phyloP scores from a whole-genome alignment of 2,329 filamentous ascomycete genomes.

The Trichoderma afroharzianum region DNA sequence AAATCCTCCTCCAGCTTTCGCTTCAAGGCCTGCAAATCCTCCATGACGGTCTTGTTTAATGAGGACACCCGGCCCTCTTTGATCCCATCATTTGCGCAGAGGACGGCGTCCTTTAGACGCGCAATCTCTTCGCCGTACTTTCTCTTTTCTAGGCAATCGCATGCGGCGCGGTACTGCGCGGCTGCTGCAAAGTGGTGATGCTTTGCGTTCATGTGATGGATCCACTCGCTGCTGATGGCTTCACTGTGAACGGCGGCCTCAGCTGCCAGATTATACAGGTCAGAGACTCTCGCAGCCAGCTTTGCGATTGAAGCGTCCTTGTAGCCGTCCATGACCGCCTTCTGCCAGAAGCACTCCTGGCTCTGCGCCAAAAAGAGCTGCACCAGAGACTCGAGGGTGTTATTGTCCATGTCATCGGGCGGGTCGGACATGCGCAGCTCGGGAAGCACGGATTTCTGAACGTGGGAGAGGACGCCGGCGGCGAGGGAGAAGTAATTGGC shows the following conservation, averaged over 20 bases:
- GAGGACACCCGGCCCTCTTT: constrained; percentile 72
- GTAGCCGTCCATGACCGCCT: constrained; percentile 88
- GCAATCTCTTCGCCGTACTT: constrained; percentile 96
- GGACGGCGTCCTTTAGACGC: constrained; percentile 73
- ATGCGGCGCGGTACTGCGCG: constrained; percentile 86
- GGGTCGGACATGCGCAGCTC: constrained; percentile 77
- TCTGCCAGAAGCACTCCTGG: constrained; percentile 98
- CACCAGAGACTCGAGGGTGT: constrained; percentile 78
- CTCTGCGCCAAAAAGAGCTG: constrained; percentile 86
- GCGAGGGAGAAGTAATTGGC: constrained; percentile 87
- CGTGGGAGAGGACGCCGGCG: constrained; percentile 76
- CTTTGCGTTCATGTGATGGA: constrained; percentile 95
- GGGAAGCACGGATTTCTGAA: constrained; percentile 72
- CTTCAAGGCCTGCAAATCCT: constrained; percentile 80
- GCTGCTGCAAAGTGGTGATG: constrained; percentile 96
- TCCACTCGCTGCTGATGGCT: constrained; percentile 89
- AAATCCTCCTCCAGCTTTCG: constrained; percentile 79
- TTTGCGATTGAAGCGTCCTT: constrained; percentile 92
- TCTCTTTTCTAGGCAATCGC: constrained; percentile 87
- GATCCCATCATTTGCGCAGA: constrained; percentile 79
- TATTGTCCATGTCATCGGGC: constrained; percentile 91
- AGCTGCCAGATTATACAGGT: constrained; percentile 79
- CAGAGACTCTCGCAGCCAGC: constrained; percentile 82
- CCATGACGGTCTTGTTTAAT: constrained; percentile 75
- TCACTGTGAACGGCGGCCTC: constrained; percentile 87